phyloP scores from a whole-genome alignment of 441 rosid species.

The Mallotus japonicus region DNA sequence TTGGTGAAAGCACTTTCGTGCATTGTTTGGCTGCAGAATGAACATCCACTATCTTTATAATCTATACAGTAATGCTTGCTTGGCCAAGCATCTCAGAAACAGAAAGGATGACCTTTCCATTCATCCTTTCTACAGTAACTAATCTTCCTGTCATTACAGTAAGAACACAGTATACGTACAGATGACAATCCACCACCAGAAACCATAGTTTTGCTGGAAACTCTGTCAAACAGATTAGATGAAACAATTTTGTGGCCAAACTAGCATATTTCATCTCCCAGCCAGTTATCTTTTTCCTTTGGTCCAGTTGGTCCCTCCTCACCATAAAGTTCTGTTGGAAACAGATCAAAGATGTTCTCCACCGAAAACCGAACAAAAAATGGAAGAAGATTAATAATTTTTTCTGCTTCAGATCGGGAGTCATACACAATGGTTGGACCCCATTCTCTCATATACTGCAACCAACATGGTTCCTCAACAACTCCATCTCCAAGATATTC shows the following conservation, averaged over 20 bases:
- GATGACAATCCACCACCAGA: background rate
- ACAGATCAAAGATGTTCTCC: conserved; percentile 43
- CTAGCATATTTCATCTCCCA: conserved; percentile 67
- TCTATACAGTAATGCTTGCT: background rate
- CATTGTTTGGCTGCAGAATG: background rate
- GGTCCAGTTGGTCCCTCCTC: conserved; percentile 97
- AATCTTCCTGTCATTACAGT: background rate
- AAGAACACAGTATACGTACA: background rate
- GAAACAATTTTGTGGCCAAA: background rate
- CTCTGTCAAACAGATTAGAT: background rate
- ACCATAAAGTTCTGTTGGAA: conserved; percentile 71
- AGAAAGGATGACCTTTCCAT: background rate
- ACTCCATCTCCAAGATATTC: conserved; percentile 61
- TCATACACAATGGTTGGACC: conserved; percentile 71
- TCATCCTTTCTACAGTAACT: no score
- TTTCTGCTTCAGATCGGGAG: conserved; percentile 61
- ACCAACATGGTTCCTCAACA: conserved; percentile 67
- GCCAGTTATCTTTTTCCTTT: conserved; percentile 87
- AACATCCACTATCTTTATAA: background rate
- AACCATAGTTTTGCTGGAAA: background rate
- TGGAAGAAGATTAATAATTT: conserved; percentile 48
- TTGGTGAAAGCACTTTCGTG: background rate
- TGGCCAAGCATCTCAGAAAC: background rate
- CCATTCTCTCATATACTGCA: conserved; percentile 92
- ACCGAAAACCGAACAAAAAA: conserved; percentile 37